A percentile compares a stretch with the other conserved stretches of the same genome.
Evolutionary conservation across 495 filamentous ascomycete genomes (phyloP).

Genomic region (Achaetomiella virescens): DNA sequence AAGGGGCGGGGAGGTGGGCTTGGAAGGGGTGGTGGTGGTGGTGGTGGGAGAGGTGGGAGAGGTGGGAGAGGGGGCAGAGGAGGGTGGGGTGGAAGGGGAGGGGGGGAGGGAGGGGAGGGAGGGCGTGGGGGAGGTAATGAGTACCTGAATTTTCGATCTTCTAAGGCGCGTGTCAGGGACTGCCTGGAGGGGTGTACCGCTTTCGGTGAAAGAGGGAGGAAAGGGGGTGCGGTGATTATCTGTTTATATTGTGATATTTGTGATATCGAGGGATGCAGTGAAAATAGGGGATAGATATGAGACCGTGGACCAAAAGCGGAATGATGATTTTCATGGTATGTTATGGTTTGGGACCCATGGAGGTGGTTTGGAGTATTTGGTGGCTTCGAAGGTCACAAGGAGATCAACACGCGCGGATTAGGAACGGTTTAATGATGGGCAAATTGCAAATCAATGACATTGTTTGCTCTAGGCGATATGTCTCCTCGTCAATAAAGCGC

Average conservation of each 20-base stretch:
- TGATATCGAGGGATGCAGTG: not conserved
- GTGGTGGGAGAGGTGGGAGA: conserved; percentile 35
- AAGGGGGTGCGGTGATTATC: not conserved
- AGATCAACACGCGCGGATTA: too few species aligned
- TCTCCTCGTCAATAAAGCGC: conserved; percentile 46
- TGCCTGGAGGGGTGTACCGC: too few species aligned
- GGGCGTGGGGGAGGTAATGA: conserved; percentile 18
- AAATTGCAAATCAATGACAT: not conserved
- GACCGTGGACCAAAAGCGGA: too few species aligned
- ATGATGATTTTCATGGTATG: too few species aligned
- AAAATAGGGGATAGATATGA: too few species aligned
- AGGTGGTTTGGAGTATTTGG: too few species aligned
- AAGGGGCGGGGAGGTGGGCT: conserved; percentile 29
- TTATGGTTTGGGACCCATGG: too few species aligned
- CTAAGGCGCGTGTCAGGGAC: too few species aligned
- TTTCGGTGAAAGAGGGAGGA: too few species aligned
- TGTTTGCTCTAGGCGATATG: conserved; percentile 11
- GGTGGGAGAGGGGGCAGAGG: conserved; percentile 30
- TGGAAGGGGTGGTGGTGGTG: conserved; percentile 30
- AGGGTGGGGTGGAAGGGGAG: conserved; percentile 20
- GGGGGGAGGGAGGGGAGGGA: conserved; percentile 15
- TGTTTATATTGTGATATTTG: not conserved
- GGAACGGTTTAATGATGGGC: too few species aligned
- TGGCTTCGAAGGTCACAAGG: too few species aligned
- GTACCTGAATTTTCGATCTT: too few species aligned